Conservation (phyloP, 1,139 yeast species). For the Diutina rugosa region DNA sequence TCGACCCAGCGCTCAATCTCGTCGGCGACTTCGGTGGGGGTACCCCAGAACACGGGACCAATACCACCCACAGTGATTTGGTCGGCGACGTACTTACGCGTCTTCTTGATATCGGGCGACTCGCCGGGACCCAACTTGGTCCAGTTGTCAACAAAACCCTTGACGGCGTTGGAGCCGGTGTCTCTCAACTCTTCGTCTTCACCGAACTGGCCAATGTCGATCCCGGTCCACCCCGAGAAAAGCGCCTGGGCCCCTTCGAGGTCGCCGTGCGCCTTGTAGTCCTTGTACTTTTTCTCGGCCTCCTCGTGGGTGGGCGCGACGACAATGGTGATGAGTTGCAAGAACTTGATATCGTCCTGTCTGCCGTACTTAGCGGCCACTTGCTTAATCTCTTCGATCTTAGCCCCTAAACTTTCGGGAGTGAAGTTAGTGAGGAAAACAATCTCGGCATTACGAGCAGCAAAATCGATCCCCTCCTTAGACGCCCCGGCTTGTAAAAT, state of each 20-base stretch:
- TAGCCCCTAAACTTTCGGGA: conserved; percentile 16
- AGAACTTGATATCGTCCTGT: conserved; percentile 21
- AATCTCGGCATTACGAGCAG: conserved; percentile 33
- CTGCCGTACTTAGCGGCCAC: conserved; percentile 20
- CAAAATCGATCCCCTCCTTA: conserved; percentile 26
- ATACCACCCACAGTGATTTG: conserved; percentile 19
- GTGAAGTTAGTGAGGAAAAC: conserved; percentile 21
- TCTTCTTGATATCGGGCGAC: conserved; percentile 12
- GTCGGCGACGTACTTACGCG: conserved; percentile 14
- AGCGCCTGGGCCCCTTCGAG: conserved; percentile 26
- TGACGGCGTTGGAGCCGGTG: conserved; percentile 17
- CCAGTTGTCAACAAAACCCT: conserved; percentile 18
- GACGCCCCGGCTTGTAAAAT: conserved; percentile 38
- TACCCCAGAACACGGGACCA: conserved; percentile 16
- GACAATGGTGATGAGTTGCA: conserved; percentile 19
- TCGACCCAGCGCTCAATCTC: conserved; percentile 19
- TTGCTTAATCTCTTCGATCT: conserved; percentile 16
- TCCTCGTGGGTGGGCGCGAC: conserved; percentile 24
- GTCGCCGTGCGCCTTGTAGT: conserved; percentile 20
- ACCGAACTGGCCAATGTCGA: conserved; percentile 18
- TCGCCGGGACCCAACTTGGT: conserved; percentile 18
- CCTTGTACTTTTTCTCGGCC: conserved; percentile 18
- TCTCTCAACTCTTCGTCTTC: conserved; percentile 16
- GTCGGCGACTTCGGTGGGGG: conserved; percentile 16
- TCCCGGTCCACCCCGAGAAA: conserved; percentile 25